These are phyloP conservation scores for Linum tenue DNA, from an alignment of 345 rosid species.

Conservation along the genomic window DNA sequence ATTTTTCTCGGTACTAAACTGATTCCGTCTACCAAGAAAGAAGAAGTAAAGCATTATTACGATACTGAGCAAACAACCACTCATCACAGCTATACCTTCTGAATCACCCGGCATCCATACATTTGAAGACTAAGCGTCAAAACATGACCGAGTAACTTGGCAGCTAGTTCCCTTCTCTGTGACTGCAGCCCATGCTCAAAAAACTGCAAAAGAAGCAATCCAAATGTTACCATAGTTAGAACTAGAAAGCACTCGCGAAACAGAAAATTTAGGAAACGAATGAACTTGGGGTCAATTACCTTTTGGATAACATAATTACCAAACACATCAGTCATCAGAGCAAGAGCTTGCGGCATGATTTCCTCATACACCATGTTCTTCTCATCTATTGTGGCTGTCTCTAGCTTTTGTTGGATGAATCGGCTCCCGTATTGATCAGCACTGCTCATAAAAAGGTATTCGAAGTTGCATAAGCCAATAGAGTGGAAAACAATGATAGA, in stretches of 20 bases:
- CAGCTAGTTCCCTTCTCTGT: constrained; percentile 53
- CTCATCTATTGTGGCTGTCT: constrained; percentile 43
- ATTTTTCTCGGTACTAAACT: background rate
- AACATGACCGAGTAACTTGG: constrained; percentile 43
- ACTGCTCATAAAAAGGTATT: constrained; percentile 23
- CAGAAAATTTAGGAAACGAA: background rate
- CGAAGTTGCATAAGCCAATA: background rate
- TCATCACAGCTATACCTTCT: constrained; percentile 34
- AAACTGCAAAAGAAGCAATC: constrained; percentile 24
- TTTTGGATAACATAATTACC: constrained; percentile 65
- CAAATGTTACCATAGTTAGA: background rate
- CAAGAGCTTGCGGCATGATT: constrained; percentile 50
- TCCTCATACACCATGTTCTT: constrained; percentile 54
- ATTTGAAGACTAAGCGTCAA: constrained; percentile 54
- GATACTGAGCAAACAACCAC: too few species aligned
- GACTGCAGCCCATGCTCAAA: constrained; percentile 56
- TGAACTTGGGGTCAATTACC: constrained; percentile 26
- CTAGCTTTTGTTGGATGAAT: constrained; percentile 59
- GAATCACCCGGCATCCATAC: constrained; percentile 67
- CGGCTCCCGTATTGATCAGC: constrained; percentile 72
- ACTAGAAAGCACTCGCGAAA: too few species aligned
- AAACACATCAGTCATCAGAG: constrained; percentile 65
- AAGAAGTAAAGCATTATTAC: too few species aligned
- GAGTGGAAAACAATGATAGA: background rate
- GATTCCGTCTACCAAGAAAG: too few species aligned